Conservation (phyloP, 805 yeast genomes). For the Saturnispora hagleri region DNA sequence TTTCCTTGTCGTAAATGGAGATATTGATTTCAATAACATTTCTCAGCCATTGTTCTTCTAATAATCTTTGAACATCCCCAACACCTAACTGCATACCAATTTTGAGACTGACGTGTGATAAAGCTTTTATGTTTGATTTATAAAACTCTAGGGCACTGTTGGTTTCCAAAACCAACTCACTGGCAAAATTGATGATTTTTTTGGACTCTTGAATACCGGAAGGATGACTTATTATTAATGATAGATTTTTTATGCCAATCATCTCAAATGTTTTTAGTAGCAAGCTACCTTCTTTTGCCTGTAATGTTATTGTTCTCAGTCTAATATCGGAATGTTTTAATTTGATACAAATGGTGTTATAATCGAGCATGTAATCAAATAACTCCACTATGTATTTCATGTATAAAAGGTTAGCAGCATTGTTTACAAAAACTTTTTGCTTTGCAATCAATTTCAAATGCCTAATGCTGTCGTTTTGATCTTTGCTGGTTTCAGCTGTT, state of each 20-base stretch:
- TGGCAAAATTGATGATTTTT: slow-evolving; percentile 2
- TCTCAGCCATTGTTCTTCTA: background rate
- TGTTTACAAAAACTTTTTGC: background rate
- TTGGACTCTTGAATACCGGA: slow-evolving; percentile 2
- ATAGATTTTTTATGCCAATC: background rate
- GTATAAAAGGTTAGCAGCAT: background rate
- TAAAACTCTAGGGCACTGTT: slow-evolving; percentile 4
- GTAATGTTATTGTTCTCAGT: slow-evolving; percentile 5
- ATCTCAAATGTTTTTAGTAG: slow-evolving; percentile 5
- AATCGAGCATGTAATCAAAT: slow-evolving; percentile 6
- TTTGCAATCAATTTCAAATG: background rate
- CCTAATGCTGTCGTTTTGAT: background rate
- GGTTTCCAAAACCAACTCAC: background rate
- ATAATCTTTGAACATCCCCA: background rate
- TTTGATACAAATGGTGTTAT: slow-evolving; percentile 3
- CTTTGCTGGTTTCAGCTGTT: background rate
- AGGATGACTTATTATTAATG: slow-evolving; percentile 1
- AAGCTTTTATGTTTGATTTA: background rate
- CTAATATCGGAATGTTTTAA: slow-evolving; percentile 1
- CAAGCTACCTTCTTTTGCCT: background rate
- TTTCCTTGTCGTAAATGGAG: slow-evolving; percentile 7
- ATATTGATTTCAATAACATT: slow-evolving; percentile 3
- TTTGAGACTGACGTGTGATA: background rate
- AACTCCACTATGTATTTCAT: background rate
- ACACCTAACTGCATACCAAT: background rate